Evolutionary conservation across 2,329 filamentous ascomycete genomes (phyloP).

Genomic region (Trichophyton mentagrophytes): DNA sequence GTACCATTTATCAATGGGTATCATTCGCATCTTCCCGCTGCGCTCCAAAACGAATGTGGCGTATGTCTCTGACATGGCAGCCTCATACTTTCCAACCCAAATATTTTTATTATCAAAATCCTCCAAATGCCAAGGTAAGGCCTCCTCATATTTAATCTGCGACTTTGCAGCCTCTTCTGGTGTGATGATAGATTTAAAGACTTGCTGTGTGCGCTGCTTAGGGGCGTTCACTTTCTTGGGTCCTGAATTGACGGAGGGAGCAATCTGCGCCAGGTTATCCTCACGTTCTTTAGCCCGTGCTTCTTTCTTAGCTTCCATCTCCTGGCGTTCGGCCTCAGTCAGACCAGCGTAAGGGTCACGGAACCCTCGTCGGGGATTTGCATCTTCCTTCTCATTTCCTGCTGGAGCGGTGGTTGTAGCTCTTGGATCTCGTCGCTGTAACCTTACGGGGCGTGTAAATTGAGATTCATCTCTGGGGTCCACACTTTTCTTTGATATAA

Average conservation of each 20-base stretch:
- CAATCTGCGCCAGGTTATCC: conserved; percentile 82
- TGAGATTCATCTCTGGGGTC: conserved; percentile 64
- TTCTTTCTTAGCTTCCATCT: conserved; percentile 48
- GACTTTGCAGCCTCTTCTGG: conserved; percentile 56
- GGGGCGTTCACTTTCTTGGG: conserved; percentile 55
- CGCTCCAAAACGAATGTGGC: conserved; percentile 68
- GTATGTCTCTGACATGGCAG: conserved; percentile 66
- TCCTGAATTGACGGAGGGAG: conserved; percentile 58
- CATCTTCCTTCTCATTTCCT: conserved; percentile 24
- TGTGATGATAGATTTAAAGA: conserved; percentile 67
- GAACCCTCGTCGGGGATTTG: conserved; percentile 39
- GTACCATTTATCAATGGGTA: conserved; percentile 94
- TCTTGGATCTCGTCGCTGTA: conserved; percentile 79
- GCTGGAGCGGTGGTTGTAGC: conserved; percentile 41
- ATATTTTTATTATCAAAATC: conserved; percentile 92
- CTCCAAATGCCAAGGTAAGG: conserved; percentile 90
- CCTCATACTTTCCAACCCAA: conserved; percentile 85
- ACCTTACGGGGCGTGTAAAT: conserved; percentile 74
- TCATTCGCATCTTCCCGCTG: conserved; percentile 61
- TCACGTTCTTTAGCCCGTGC: conserved; percentile 78
- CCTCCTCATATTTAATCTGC: conserved; percentile 74
- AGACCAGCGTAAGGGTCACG: conserved; percentile 38
- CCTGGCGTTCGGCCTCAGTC: conserved; percentile 54
- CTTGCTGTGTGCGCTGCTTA: conserved; percentile 73
- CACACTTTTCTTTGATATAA: conserved; percentile 51